A percentile compares a stretch with the other conserved stretches of the same genome.
Evolutionary conservation across 2,329 filamentous ascomycete species (phyloP).

Genomic region (Aspergillus sp.): DNA sequence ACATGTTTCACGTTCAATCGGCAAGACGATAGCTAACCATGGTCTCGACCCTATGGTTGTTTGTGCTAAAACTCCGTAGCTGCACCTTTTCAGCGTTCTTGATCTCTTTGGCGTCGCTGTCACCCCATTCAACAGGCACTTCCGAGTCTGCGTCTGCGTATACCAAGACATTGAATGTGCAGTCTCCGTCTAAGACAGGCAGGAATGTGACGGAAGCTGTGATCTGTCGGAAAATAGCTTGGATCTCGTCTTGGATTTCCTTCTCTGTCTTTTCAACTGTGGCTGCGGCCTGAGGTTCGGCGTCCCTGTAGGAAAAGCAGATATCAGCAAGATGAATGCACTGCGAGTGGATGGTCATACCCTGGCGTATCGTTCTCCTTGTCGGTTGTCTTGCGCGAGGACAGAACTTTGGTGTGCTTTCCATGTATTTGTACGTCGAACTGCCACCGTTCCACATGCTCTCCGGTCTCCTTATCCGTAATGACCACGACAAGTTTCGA

Average conservation of each 20-base stretch:
- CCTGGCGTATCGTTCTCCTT: constrained; percentile 71
- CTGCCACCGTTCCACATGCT: constrained; percentile 96
- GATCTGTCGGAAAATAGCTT: constrained; percentile 96
- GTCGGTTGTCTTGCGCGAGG: constrained; percentile 57
- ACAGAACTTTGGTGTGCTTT: constrained; percentile 55
- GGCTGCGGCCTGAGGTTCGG: constrained; percentile 31
- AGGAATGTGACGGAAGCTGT: constrained; percentile 97
- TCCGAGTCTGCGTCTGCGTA: constrained; percentile 97
- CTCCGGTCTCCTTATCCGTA: constrained; percentile 94
- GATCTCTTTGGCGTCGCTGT: constrained; percentile 98
- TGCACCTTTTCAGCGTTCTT: constrained; percentile 93
- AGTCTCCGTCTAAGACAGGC: constrained; percentile 89
- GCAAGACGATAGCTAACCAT: constrained; percentile 82
- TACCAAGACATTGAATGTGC: constrained; percentile 97
- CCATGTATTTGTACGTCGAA: constrained; percentile 79
- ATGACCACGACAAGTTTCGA: constrained; percentile 96
- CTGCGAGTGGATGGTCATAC: constrained; percentile 44
- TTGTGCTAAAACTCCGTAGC: constrained; percentile 93
- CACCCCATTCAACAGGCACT: constrained; percentile 97
- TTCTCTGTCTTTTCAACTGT: constrained; percentile 79
- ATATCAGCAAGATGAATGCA: neutral
- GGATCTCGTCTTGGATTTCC: constrained; percentile 94
- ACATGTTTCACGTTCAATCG: constrained; percentile 35
- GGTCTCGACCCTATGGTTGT: constrained; percentile 91
- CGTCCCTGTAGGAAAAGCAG: constrained; percentile 32